phyloP scores from a whole-genome alignment of 2,329 filamentous ascomycete species.

The Calonectria henricotiae region DNA sequence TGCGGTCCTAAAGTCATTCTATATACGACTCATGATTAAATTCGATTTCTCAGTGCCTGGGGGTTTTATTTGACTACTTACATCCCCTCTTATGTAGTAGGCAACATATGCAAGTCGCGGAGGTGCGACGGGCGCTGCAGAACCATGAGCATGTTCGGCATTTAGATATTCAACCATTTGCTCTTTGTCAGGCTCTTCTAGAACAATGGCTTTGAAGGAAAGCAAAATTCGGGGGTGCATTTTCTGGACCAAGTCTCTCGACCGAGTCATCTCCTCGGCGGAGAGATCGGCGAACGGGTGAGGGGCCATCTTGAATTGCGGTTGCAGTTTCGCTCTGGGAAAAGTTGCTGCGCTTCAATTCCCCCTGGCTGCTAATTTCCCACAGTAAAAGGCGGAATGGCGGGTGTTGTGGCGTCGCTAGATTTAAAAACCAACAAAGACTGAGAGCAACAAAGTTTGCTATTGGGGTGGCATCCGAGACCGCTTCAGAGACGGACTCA shows the following conservation, averaged over 20 bases:
- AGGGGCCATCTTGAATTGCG: constrained; percentile 22
- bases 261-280: constrained; percentile 31
- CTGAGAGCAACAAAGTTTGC: neutral
- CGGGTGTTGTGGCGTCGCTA: neutral
- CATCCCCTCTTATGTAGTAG: constrained; percentile 34
- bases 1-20: constrained; percentile 29
- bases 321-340: too few relatives aligned
- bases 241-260: constrained; percentile 28
- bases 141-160: constrained; percentile 18
- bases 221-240: constrained; percentile 30
- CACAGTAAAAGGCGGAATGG: neutral
- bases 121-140: neutral
- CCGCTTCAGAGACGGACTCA: neutral
- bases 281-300: constrained; percentile 36
- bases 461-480: neutral
- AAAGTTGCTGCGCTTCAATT: neutral
- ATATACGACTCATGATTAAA: neutral
- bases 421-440: neutral
- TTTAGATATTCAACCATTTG: constrained; percentile 28
- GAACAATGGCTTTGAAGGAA: constrained; percentile 35
- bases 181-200: constrained; percentile 35
- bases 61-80: neutral
- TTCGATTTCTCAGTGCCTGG: neutral
- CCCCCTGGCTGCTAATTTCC: neutral
- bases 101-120: constrained; percentile 29